These are phyloP conservation scores for Alternaria conjuncta DNA, from an alignment of 2,329 filamentous ascomycete genomes.

Conservation along the genomic window DNA sequence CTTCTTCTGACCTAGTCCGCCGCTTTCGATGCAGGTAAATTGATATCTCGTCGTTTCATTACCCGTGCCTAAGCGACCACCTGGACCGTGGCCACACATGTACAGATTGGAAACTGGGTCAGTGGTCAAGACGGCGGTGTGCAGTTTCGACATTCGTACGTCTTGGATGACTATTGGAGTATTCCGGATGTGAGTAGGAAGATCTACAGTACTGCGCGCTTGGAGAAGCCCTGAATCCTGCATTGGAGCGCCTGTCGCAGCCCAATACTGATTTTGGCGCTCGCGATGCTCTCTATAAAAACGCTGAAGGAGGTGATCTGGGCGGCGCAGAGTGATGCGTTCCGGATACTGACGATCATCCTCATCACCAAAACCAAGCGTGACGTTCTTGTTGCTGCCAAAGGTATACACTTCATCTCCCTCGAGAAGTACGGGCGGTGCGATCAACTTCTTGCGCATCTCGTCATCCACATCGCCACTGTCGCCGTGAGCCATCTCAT, in stretches of 20 bases:
- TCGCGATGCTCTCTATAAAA: conserved; percentile 74
- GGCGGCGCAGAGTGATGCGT: conserved; percentile 76
- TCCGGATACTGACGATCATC: conserved; percentile 95
- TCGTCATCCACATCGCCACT: conserved; percentile 53
- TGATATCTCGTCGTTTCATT: conserved; percentile 89
- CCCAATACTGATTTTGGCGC: conserved; percentile 49
- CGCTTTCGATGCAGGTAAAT: conserved; percentile 81
- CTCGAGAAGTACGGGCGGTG: conserved; percentile 49
- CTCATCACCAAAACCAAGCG: conserved; percentile 91
- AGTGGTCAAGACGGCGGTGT: conserved; percentile 84
- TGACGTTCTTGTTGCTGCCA: conserved; percentile 95
- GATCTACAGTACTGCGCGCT: conserved; percentile 56
- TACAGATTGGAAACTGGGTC: conserved; percentile 92
- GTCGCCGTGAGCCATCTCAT: conserved; percentile 52
- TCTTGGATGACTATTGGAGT: conserved; percentile 79
- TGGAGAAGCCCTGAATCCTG: conserved; percentile 34
- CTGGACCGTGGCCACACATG: conserved; percentile 88
- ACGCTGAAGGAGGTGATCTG: conserved; percentile 75
- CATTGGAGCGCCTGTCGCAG: conserved; percentile 42
- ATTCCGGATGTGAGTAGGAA: conserved; percentile 76
- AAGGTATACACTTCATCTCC: conserved; percentile 93
- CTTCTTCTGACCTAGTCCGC: conserved; percentile 73
- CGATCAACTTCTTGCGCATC: conserved; percentile 31
- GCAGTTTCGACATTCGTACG: conserved; percentile 86
- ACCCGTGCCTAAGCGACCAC: conserved; percentile 85